phyloP scores from a whole-genome alignment of 2,329 filamentous ascomycete species.

The Raffaelea deltoideospora region DNA sequence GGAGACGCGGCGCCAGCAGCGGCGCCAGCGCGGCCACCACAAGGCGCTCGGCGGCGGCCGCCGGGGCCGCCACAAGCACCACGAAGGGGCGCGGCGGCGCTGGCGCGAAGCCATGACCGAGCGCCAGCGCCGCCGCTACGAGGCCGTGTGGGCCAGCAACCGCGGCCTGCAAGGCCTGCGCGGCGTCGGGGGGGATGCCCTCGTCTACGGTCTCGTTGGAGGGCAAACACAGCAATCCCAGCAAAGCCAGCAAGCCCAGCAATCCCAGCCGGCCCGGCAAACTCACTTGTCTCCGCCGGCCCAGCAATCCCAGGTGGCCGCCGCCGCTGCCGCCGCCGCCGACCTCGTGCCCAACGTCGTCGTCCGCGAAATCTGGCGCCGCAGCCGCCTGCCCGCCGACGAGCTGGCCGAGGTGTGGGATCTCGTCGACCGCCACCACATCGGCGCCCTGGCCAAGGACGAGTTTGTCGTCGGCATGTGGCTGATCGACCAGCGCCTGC shows the following conservation, averaged over 20 bases:
- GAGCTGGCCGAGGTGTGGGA: slow-evolving; percentile 66
- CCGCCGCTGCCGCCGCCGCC: slow-evolving; percentile 13
- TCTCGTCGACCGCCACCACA: slow-evolving; percentile 44
- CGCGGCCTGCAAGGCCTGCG: slow-evolving; percentile 32
- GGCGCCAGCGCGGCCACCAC: slow-evolving; percentile 25
- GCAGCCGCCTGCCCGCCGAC: slow-evolving; percentile 51
- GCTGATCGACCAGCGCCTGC: slow-evolving; percentile 68
- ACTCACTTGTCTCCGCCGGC: too few relatives aligned
- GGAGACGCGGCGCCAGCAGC: slow-evolving; percentile 9
- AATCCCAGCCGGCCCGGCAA: too few relatives aligned
- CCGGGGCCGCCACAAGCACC: slow-evolving; percentile 49
- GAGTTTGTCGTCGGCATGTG: slow-evolving; percentile 77
- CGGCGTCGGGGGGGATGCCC: not conserved
- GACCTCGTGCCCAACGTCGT: slow-evolving; percentile 52
- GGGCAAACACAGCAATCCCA: too few relatives aligned
- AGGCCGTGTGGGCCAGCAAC: slow-evolving; percentile 75
- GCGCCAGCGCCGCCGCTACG: slow-evolving; percentile 63
- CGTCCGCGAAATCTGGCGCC: slow-evolving; percentile 59
- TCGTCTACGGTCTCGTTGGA: too few relatives aligned
- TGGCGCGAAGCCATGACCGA: slow-evolving; percentile 65
- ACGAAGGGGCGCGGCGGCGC: slow-evolving; percentile 58
- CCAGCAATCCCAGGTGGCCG: too few relatives aligned
- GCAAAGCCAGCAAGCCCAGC: too few relatives aligned
- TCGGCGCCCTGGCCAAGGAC: slow-evolving; percentile 44
- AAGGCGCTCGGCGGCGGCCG: slow-evolving; percentile 24